A percentile compares a stretch with the other conserved stretches of the same genome.
Conservation (phyloP, 805 yeast species). For the Candida maesae region DNA sequence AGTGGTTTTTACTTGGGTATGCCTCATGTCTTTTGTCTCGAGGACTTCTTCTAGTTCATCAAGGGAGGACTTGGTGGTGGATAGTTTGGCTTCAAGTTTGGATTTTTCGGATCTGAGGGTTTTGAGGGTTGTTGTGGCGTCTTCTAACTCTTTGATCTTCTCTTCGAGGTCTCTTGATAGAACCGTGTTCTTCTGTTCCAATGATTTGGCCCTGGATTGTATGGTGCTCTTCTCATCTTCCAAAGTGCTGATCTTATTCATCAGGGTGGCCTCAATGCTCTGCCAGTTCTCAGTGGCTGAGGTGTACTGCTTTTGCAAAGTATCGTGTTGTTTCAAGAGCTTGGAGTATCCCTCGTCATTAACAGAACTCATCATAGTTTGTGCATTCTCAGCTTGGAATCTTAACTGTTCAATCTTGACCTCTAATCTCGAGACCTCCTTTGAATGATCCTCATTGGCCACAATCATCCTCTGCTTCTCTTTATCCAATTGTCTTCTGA, state of each 20-base stretch:
- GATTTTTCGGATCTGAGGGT: constrained; percentile 26
- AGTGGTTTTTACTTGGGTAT: constrained; percentile 16
- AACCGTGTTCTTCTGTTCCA: constrained; percentile 24
- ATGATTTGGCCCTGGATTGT: constrained; percentile 26
- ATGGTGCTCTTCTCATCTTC: constrained; percentile 42
- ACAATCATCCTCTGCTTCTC: constrained; percentile 32
- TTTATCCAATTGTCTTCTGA: constrained; percentile 31
- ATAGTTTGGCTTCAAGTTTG: constrained; percentile 19
- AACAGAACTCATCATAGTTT: constrained; percentile 27
- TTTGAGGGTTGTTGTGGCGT: constrained; percentile 18
- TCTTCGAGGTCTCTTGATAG: constrained; percentile 30
- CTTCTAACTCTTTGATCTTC: constrained; percentile 24
- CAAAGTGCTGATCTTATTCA: constrained; percentile 41
- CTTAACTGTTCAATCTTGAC: constrained; percentile 66
- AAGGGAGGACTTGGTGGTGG: constrained; percentile 25
- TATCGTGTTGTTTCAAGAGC: constrained; percentile 45
- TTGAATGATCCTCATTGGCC: constrained; percentile 21
- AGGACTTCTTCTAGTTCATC: constrained; percentile 24
- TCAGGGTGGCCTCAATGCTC: constrained; percentile 64
- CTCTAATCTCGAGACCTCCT: constrained; percentile 59
- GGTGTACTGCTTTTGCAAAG: constrained; percentile 66
- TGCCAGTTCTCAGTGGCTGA: constrained; percentile 82
- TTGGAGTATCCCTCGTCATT: constrained; percentile 40
- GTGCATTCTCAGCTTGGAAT: constrained; percentile 50
- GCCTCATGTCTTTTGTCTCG: constrained; percentile 18